Evolutionary conservation across 1,284 basidiomycete species (phyloP).

Genomic region (Caloboletus inedulis): DNA sequence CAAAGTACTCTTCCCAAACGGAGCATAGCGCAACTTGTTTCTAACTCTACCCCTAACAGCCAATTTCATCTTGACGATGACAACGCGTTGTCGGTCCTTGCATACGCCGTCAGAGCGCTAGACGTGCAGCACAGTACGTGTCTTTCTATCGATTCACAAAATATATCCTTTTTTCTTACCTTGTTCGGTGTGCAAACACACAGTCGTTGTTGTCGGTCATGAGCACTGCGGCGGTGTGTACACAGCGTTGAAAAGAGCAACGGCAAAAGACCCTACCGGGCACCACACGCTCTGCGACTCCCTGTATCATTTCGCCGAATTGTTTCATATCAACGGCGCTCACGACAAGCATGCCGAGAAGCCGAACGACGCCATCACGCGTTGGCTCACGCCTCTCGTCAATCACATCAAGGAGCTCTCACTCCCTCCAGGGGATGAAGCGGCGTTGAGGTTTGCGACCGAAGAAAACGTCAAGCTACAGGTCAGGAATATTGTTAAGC

Average conservation of each 20-base stretch:
- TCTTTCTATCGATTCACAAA: no score
- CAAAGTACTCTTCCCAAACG: slow-evolving; percentile 27
- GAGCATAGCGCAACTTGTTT: no score
- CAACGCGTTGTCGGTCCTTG: slow-evolving; percentile 22
- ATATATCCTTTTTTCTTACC: no score
- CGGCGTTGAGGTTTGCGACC: slow-evolving; percentile 41
- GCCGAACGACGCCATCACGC: slow-evolving; percentile 41
- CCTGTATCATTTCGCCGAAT: slow-evolving; percentile 9
- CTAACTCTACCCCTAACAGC: slow-evolving; percentile 7
- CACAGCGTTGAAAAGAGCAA: slow-evolving; percentile 16
- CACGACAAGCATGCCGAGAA: slow-evolving; percentile 13
- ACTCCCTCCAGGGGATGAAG: slow-evolving; percentile 37
- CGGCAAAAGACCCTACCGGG: background rate
- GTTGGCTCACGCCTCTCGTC: slow-evolving; percentile 75
- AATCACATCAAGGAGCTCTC: slow-evolving; percentile 38
- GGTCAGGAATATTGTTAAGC: slow-evolving; percentile 61
- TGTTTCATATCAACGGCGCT: background rate
- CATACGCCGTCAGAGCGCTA: slow-evolving; percentile 18
- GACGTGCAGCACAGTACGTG: slow-evolving; percentile 21
- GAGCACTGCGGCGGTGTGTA: slow-evolving; percentile 25
- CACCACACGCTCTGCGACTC: slow-evolving; percentile 17
- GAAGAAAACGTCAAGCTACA: slow-evolving; percentile 77
- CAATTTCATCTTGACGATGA: slow-evolving; percentile 28
- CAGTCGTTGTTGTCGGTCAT: slow-evolving; percentile 29
- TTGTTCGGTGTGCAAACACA: background rate